Evolutionary conservation across 805 yeast species (phyloP).

Genomic region (Saturnispora mendoncae): DNA sequence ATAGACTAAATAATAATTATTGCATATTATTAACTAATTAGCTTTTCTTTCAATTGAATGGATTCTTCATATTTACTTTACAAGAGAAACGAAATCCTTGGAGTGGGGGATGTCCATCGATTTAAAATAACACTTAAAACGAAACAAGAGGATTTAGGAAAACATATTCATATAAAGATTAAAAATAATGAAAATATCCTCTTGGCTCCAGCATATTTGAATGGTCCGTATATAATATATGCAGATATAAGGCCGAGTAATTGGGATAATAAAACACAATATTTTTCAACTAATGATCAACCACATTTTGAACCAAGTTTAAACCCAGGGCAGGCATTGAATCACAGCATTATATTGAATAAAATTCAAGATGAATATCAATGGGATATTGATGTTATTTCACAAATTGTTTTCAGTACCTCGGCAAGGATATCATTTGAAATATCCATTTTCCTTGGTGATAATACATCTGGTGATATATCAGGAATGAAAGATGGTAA

Average conservation of each 20-base stretch:
- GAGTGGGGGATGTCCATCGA: constrained; percentile 53
- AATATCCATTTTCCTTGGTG: constrained; percentile 46
- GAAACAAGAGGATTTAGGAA: constrained; percentile 5
- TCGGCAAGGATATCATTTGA: constrained; percentile 62
- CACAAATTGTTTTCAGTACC: constrained; percentile 69
- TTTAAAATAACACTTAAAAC: constrained; percentile 40
- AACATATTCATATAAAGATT: constrained; percentile 45
- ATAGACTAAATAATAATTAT: no score
- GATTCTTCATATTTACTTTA: constrained; percentile 20
- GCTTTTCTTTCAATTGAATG: no score
- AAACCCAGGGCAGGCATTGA: constrained; percentile 56
- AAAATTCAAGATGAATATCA: constrained; percentile 47
- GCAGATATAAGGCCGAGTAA: constrained; percentile 68
- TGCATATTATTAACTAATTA: no score
- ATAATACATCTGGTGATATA: no score
- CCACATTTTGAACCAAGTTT: constrained; percentile 68
- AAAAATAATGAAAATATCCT: constrained; percentile 66
- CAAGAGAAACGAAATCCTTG: constrained; percentile 31
- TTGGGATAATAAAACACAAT: constrained; percentile 43
- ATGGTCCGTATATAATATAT: constrained; percentile 84
- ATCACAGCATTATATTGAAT: constrained; percentile 55
- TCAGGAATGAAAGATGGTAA: constrained; percentile 20
- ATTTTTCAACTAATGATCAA: constrained; percentile 67
- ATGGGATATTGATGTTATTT: constrained; percentile 75
- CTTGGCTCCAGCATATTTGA: constrained; percentile 71